Percentiles rank a stretch among this genome's conserved stretches.
Conservation (phyloP, 352 stramenopile genomes). For the Phytophthora hybrid region DNA sequence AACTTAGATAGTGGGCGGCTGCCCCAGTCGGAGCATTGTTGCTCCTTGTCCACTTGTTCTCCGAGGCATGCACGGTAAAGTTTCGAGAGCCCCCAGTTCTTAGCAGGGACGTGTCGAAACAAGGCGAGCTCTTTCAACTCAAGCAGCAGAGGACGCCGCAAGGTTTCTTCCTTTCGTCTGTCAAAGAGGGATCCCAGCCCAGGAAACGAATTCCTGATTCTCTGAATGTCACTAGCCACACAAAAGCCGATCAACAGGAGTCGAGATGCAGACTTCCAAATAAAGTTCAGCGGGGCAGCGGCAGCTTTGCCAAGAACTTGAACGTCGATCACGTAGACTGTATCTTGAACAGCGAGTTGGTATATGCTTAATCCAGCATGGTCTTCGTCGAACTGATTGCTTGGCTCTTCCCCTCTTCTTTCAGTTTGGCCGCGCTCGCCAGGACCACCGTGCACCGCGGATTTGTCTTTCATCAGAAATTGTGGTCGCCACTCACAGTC, state of each 20-base stretch:
- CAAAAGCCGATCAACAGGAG: constrained; percentile 68
- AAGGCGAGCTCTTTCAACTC: constrained; percentile 66
- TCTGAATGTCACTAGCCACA: constrained; percentile 58
- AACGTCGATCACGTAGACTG: constrained; percentile 69
- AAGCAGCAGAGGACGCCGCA: constrained; percentile 36
- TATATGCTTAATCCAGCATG: constrained; percentile 57
- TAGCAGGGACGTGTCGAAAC: constrained; percentile 54
- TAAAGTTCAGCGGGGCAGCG: constrained; percentile 43
- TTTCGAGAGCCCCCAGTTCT: constrained; percentile 62
- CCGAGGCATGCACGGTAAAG: constrained; percentile 52
- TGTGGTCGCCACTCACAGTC: constrained; percentile 77
- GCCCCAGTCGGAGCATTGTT: constrained; percentile 76
- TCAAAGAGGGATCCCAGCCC: constrained; percentile 24
- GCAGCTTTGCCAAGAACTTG: constrained; percentile 52
- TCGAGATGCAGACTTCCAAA: constrained; percentile 43
- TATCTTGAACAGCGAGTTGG: constrained; percentile 51
- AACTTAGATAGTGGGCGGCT: constrained; percentile 44
- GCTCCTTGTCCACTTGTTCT: constrained; percentile 59
- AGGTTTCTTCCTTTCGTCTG: neutral
- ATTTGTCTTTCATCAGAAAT: constrained; percentile 37
- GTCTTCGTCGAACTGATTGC: constrained; percentile 22
- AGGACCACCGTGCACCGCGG: neutral
- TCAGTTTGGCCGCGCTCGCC: neutral
- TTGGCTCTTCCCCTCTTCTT: constrained; percentile 3
- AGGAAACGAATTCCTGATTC: constrained; percentile 63